These are phyloP conservation scores for Bolboschoenus planiculmis DNA, from an alignment of 176 grass and related monocot genomes.

Conservation along the genomic window DNA sequence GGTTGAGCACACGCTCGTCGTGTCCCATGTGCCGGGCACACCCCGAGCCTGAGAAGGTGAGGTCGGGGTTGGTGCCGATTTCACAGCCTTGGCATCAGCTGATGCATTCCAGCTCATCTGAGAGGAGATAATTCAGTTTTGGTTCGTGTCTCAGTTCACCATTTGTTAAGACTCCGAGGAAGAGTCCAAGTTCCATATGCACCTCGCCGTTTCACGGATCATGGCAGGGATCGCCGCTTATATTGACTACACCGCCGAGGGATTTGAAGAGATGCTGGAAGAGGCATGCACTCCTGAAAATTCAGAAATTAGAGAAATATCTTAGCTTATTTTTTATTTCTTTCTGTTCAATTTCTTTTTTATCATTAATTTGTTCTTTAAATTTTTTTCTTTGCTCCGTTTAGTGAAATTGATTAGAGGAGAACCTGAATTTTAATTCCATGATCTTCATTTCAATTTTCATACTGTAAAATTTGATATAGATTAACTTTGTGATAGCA, in stretches of 20 bases:
- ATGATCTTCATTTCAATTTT: background rate
- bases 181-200: background rate
- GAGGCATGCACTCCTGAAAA: background rate
- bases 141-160: slow-evolving; percentile 6
- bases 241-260: background rate
- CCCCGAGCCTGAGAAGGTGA: slow-evolving; percentile 8
- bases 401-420: background rate
- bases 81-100: background rate
- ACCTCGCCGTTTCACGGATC: background rate
- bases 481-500: background rate
- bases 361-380: background rate
- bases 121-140: background rate
- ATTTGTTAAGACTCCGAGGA: background rate
- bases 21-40: slow-evolving; percentile 33
- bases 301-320: slow-evolving; percentile 10
- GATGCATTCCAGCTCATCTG: background rate
- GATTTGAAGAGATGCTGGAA: background rate
- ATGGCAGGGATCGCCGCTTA: slow-evolving; percentile 1
- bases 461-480: background rate
- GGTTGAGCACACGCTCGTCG: slow-evolving; percentile 14
- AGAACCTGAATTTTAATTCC: background rate
- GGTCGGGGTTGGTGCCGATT: background rate
- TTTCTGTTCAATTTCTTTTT: background rate
- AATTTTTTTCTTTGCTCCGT: background rate
- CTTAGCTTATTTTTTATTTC: background rate